Evolutionary conservation across 306 rosid genomes (phyloP), one percentile per base, ranked within the genome.

Genomic region (barrel medic (Medicago truncatula)): DNA sequence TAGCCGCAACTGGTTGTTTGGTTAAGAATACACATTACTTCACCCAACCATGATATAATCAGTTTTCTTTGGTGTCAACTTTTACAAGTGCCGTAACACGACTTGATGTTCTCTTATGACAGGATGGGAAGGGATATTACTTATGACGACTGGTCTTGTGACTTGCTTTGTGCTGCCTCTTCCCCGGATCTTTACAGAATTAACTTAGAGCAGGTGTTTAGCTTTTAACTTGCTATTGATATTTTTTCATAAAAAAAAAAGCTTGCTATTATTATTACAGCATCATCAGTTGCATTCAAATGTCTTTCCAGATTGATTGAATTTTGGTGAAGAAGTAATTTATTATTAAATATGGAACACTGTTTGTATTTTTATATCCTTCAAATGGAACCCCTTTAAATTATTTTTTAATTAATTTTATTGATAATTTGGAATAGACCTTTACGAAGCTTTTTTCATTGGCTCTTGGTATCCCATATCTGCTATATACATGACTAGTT

Each of bases 111-210:
- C 62, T 56, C 41, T 44, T 68, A 74, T 80, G 78, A 67, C 92
- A 94, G 98, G 87, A 84, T 95, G 98, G 98, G 98, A 68, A 89
- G 98, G 79, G 90, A 89, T 82, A 77, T 90, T 44, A 81, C 84
- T 18, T 95, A 88, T 84, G 98, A 92, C 81, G 63, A 81, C 84
- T 95, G 97, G 98, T 87, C 98, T 38, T 92, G 96, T 68, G 98
- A 95, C 83, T 86, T 95, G 88, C 95, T 95, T 65, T 95, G 98
- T 87, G 98, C 98, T 50, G 97, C 97, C 16, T 95, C 98, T 20
- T 95, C 96, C 46, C 93, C 97, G 6, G 96, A 95, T 74, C 61
- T 95, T 47, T 94, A 95, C 82, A 85, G 98, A 85, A 92, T 95
- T 41, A 95, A 92, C 85, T 80, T 95, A 82, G 90, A 95, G 71